Percentiles rank a stretch among this genome's conserved stretches.
Evolutionary conservation across 1,139 yeast genomes (phyloP).

Genomic region (Blastobotrys malaysiensis): DNA sequence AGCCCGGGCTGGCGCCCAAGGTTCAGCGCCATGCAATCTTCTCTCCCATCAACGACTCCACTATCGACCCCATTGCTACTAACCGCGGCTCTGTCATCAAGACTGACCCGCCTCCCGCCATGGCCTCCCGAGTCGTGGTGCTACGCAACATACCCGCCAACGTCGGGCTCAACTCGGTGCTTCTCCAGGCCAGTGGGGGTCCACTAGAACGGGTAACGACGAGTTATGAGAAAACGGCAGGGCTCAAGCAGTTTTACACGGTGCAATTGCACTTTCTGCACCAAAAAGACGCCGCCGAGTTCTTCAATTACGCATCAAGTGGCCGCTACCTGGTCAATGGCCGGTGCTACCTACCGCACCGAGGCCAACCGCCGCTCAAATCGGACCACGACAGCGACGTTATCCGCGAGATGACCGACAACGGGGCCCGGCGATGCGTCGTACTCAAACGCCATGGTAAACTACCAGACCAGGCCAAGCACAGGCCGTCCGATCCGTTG

Average conservation of each 20-base stretch:
- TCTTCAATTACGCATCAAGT: conserved; percentile 49
- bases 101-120: background rate
- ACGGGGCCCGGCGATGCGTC: conserved; percentile 39
- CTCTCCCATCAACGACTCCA: background rate
- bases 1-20: background rate
- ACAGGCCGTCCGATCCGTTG: conserved; percentile 2
- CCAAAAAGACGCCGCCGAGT: conserved; percentile 50
- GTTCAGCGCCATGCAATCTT: background rate
- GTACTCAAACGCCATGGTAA: conserved; percentile 27
- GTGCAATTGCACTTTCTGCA: conserved; percentile 52
- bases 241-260: conserved; percentile 16
- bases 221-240: conserved; percentile 30
- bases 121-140: background rate
- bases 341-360: conserved; percentile 37
- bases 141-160: conserved; percentile 1
- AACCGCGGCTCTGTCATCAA: background rate
- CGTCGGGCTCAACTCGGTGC: conserved; percentile 46
- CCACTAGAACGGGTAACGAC: conserved; percentile 45
- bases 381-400: conserved; percentile 6
- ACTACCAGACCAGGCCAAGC: background rate
- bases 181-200: conserved; percentile 67
- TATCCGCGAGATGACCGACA: conserved; percentile 33
- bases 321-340: conserved; percentile 65
- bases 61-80: background rate
- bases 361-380: conserved; percentile 23